Evolutionary conservation across 2,329 filamentous ascomycete genomes (phyloP).

Genomic region (Thermoascus crustaceus): DNA sequence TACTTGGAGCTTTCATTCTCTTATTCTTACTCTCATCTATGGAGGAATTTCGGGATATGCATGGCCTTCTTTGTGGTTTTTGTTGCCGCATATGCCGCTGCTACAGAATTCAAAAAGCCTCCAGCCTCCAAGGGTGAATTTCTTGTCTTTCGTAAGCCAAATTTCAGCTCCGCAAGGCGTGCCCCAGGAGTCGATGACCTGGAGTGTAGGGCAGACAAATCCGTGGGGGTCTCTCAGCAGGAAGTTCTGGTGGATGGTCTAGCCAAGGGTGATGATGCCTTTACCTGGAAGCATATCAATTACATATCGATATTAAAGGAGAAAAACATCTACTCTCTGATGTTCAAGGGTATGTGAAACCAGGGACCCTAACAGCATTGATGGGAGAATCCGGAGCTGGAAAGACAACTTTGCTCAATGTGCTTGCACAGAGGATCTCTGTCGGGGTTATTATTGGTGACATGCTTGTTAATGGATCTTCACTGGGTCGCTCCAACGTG

Average conservation of each 20-base stretch:
- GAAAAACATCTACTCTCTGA: conserved; percentile 72
- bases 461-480: conserved; percentile 67
- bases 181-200: too few species aligned
- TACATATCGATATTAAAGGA: conserved; percentile 70
- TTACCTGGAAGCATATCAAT: conserved; percentile 77
- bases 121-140: conserved; percentile 69
- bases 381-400: conserved; percentile 88
- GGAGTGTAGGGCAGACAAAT: too few species aligned
- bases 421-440: conserved; percentile 70
- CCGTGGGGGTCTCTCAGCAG: too few species aligned
- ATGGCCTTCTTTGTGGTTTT: conserved; percentile 55
- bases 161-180: conserved; percentile 20
- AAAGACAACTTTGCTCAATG: conserved; percentile 82
- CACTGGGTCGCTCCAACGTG: conserved; percentile 39
- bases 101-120: conserved; percentile 39
- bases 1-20: conserved; percentile 48
- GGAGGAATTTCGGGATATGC: conserved; percentile 62
- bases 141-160: conserved; percentile 62
- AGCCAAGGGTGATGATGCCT: conserved; percentile 31
- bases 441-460: conserved; percentile 82
- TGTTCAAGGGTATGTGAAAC: conserved; percentile 87
- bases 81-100: conserved; percentile 51
- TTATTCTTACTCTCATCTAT: conserved; percentile 53
- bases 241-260: too few species aligned
- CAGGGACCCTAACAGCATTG: conserved; percentile 76